Base-by-base conservation (phyloP, 2,329 filamentous ascomycete genomes). In the Sclerotinia borealis region DNA sequence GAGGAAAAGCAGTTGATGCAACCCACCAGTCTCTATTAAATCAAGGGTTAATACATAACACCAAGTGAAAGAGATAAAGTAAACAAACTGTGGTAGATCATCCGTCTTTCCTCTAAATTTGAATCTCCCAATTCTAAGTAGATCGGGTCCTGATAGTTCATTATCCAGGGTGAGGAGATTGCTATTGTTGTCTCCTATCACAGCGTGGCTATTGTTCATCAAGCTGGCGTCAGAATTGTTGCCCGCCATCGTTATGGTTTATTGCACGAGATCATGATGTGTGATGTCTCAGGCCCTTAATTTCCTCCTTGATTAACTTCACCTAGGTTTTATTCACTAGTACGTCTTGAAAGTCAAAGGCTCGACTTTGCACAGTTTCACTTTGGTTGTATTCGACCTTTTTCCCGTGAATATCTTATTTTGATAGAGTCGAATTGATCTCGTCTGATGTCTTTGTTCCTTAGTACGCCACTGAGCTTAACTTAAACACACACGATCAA, bases 1-100 rank as follows among this genome's bases (percentile, higher is more conserved):
- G 79, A 4, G 84, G 84, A 50, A 85, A 75, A 4, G 75, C 76
- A 4, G 75, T 78, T 1, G 74, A 75, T 41, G 75, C 76, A 61
- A 77, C 74, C 75, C 75, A 78, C 77, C 76, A 78, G 49, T 71
- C 69, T 68, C 72, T 76, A 54, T 61, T 34, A 29, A 47, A 4
- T 19, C 47, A 50, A 49, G 45, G 43, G 59, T 64, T 19, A 54
- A 48, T 63, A 36, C 22, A 4, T 17, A 19, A 37, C 8, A 47
- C 17, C 3, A 27, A 36, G 15, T n/a, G 4, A 48, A 36, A 34
- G 17, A 10, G 41, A 51, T 19, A 6, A 45, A 43, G 17, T 43
- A 29, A 34, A 68, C 70, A 54, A 68, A 73, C 70, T 74, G 73
- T 31, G 73, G 73, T 54, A 75, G 59, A 65, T 75, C 70, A 68